Percentiles rank a stretch among this genome's conserved stretches.
These are phyloP conservation scores for Melastoma candidum DNA, from an alignment of 441 rosid genomes.

Conservation along the genomic window DNA sequence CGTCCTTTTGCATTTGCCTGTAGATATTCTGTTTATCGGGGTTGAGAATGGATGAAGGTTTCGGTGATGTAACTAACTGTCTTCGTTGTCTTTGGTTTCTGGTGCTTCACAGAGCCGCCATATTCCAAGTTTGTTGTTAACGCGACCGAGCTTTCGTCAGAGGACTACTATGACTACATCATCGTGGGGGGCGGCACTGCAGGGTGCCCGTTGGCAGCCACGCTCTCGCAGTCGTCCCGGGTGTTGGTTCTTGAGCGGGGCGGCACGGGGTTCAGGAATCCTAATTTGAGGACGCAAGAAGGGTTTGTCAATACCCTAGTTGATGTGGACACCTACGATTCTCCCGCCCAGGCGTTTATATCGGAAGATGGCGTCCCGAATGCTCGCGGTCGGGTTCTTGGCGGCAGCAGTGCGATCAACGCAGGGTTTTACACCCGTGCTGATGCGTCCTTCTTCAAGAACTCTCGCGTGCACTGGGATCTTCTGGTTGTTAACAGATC, in stretches of 20 bases:
- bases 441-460: constrained; percentile 40
- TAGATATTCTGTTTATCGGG: too few species aligned
- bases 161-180: constrained; percentile 73
- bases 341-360: constrained; percentile 65
- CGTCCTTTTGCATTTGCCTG: too few species aligned
- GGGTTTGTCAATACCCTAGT: constrained; percentile 59
- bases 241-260: constrained; percentile 82
- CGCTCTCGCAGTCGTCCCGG: constrained; percentile 52
- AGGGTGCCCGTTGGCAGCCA: constrained; percentile 84
- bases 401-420: constrained; percentile 89
- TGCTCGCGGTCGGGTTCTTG: constrained; percentile 76
- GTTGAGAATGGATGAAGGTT: too few species aligned
- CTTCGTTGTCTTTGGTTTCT: too few species aligned
- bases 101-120: constrained; percentile 30
- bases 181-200: constrained; percentile 86
- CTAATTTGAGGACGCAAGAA: constrained; percentile 61
- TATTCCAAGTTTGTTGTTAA: constrained; percentile 56
- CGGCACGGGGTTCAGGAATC: constrained; percentile 39
- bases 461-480: constrained; percentile 62
- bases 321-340: constrained; percentile 48
- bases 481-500: constrained; percentile 48
- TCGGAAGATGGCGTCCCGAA: constrained; percentile 88
- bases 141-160: constrained; percentile 59
- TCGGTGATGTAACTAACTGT: too few species aligned
- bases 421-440: constrained; percentile 89